Conservation (phyloP, 2,329 filamentous ascomycete genomes). For the Onygenales sp. region DNA sequence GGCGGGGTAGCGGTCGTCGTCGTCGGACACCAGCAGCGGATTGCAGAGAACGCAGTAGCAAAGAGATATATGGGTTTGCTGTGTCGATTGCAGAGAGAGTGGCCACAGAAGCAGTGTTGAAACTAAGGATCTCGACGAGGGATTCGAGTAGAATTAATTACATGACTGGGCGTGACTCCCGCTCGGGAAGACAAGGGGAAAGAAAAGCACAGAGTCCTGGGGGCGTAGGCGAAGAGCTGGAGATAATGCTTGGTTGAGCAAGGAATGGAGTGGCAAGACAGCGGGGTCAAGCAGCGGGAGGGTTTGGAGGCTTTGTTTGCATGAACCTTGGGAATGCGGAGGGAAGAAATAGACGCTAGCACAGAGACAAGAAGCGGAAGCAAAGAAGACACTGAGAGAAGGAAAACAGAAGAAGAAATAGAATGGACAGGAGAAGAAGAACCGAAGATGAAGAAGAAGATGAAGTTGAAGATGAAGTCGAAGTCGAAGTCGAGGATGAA, state of each 20-base stretch:
- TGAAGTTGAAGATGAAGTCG: background rate
- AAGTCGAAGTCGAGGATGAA: background rate
- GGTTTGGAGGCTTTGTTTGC: background rate
- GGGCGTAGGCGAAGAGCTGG: too few relatives aligned
- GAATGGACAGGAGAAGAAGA: slow-evolving; percentile 1
- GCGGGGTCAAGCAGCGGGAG: background rate
- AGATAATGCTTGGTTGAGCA: background rate
- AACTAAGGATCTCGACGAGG: too few relatives aligned
- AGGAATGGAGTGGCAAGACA: background rate
- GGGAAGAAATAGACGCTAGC: background rate
- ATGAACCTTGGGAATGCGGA: background rate
- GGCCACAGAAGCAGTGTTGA: too few relatives aligned
- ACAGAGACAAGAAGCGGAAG: background rate
- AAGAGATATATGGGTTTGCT: too few relatives aligned
- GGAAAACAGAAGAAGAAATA: slow-evolving; percentile 4
- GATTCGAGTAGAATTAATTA: too few relatives aligned
- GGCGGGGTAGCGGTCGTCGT: too few relatives aligned
- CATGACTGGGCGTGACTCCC: too few relatives aligned
- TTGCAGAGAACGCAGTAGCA: too few relatives aligned
- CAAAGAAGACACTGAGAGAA: slow-evolving; percentile 3
- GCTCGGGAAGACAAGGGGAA: too few relatives aligned
- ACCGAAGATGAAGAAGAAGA: slow-evolving; percentile 1
- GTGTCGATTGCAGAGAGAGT: too few relatives aligned
- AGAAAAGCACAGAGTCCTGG: too few relatives aligned
- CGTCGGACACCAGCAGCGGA: too few relatives aligned